A percentile compares a stretch with the other conserved stretches of the same genome.
phyloP scores from a whole-genome alignment of 1,139 yeast species.

The Zygosaccharomyces pseudobailii region DNA sequence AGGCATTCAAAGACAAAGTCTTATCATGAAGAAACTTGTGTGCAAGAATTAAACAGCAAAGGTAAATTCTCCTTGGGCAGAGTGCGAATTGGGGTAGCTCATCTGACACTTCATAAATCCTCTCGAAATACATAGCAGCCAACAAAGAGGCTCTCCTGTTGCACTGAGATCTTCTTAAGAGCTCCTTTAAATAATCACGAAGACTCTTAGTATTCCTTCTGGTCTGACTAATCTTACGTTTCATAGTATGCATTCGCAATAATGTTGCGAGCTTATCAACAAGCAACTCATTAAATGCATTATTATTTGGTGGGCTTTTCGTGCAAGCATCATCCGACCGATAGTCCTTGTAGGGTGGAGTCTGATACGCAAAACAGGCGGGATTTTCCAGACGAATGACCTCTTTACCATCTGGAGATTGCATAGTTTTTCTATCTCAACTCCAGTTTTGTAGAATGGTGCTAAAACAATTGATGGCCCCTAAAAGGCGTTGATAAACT shows the following conservation, averaged over 20 bases:
- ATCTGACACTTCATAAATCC: slow-evolving; percentile 14
- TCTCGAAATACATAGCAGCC: slow-evolving; percentile 26
- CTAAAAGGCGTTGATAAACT: neutral
- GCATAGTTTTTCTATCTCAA: neutral
- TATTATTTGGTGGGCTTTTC: slow-evolving; percentile 5
- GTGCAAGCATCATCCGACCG: slow-evolving; percentile 4
- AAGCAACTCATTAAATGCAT: slow-evolving; percentile 3
- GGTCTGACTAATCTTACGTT: neutral
- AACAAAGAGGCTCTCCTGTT: slow-evolving; percentile 21
- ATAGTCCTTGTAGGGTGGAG: slow-evolving; percentile 22
- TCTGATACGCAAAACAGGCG: slow-evolving; percentile 18
- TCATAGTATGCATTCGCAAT: slow-evolving; percentile 6
- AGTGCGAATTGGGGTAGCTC: slow-evolving; percentile 28
- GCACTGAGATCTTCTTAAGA: slow-evolving; percentile 29
- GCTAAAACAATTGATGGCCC: neutral
- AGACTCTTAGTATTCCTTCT: slow-evolving; percentile 5
- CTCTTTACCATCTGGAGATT: neutral
- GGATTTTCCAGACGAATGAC: neutral
- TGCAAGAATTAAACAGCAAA: slow-evolving; percentile 29
- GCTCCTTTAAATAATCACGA: slow-evolving; percentile 24
- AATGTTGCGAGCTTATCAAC: slow-evolving; percentile 8
- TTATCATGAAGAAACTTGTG: slow-evolving; percentile 32
- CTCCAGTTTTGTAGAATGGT: neutral
- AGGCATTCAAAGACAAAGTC: slow-evolving; percentile 30
- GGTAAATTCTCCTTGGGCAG: slow-evolving; percentile 29